Conservation (phyloP, 2,329 filamentous ascomycete genomes). For the Ceratocystis lukuohia region DNA sequence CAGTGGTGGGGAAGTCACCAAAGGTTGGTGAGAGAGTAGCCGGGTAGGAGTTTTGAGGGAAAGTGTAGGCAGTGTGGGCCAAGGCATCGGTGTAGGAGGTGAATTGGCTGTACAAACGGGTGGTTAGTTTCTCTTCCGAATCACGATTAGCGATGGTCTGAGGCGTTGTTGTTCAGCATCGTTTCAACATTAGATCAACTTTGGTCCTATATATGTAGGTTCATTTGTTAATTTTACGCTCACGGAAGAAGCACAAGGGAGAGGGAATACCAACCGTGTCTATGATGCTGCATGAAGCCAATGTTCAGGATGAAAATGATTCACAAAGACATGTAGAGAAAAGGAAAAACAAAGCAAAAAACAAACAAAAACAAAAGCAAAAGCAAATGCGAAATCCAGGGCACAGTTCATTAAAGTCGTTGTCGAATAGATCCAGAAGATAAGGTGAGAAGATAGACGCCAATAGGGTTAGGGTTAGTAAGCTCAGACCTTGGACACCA, state of each 20-base stretch:
- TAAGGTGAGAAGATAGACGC: no score
- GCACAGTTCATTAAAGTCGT: slow-evolving; percentile 2
- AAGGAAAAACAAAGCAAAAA: background rate
- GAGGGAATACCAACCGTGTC: slow-evolving; percentile 17
- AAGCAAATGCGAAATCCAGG: slow-evolving; percentile 7
- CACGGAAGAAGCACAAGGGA: background rate
- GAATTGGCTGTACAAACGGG: slow-evolving; percentile 3
- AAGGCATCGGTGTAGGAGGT: slow-evolving; percentile 14
- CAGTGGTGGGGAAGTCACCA: slow-evolving; percentile 5
- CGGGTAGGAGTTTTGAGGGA: slow-evolving; percentile 9
- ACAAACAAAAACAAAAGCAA: background rate
- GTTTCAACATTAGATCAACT: slow-evolving; percentile 14
- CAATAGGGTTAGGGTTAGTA: background rate
- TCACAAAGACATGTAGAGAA: background rate
- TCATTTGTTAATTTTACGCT: slow-evolving; percentile 1
- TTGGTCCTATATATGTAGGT: slow-evolving; percentile 12
- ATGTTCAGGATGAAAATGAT: slow-evolving; percentile 13
- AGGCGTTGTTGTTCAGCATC: slow-evolving; percentile 7
- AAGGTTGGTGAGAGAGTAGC: slow-evolving; percentile 5
- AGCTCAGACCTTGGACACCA: background rate
- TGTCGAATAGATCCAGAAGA: no score
- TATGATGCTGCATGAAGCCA: slow-evolving; percentile 1
- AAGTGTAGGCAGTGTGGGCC: slow-evolving; percentile 11
- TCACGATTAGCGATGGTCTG: background rate
- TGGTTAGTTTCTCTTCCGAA: slow-evolving; percentile 15